A percentile compares a stretch with the other conserved stretches of the same genome.
Conservation (phyloP, 1,284 basidiomycete species). For the Pseudozyma sp. region DNA sequence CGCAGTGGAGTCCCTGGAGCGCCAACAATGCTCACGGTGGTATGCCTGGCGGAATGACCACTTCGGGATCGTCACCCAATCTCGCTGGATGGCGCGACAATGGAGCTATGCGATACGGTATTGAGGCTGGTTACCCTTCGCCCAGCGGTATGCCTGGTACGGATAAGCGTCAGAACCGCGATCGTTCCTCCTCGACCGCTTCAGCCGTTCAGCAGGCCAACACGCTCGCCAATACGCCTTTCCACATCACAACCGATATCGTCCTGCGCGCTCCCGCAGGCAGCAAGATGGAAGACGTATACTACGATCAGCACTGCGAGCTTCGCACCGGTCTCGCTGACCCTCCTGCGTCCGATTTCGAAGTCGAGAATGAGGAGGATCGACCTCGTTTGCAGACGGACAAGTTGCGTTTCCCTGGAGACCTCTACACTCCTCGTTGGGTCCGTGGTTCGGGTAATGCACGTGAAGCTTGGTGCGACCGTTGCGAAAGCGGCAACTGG, state of each 20-base stretch:
- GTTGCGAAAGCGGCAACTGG: conserved; percentile 58
- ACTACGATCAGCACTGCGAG: conserved; percentile 57
- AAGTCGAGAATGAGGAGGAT: conserved; percentile 49
- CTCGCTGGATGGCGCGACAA: conserved; percentile 35
- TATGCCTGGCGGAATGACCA: conserved; percentile 19
- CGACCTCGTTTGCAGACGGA: conserved; percentile 52
- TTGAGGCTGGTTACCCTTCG: conserved; percentile 25
- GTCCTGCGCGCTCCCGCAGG: conserved; percentile 49
- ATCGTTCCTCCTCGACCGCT: conserved; percentile 34
- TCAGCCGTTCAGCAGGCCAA: conserved; percentile 44
- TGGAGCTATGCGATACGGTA: conserved; percentile 29
- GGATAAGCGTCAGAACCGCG: conserved; percentile 46
- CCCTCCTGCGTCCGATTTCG: conserved; percentile 47
- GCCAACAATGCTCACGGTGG: conserved; percentile 22
- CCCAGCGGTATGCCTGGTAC: conserved; percentile 32
- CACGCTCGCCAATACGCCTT: conserved; percentile 44
- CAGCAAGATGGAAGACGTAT: conserved; percentile 54
- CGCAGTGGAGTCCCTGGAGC: conserved; percentile 39
- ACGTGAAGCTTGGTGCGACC: conserved; percentile 59
- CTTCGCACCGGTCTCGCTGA: conserved; percentile 42
- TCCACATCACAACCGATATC: conserved; percentile 55
- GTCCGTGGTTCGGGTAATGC: conserved; percentile 54
- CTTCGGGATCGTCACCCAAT: conserved; percentile 25
- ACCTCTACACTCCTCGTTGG: conserved; percentile 59
- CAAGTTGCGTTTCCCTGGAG: conserved; percentile 56